Base-by-base conservation (phyloP, 371 early-diverging fungal species). In the Hamiltosporidium magnivora region DNA sequence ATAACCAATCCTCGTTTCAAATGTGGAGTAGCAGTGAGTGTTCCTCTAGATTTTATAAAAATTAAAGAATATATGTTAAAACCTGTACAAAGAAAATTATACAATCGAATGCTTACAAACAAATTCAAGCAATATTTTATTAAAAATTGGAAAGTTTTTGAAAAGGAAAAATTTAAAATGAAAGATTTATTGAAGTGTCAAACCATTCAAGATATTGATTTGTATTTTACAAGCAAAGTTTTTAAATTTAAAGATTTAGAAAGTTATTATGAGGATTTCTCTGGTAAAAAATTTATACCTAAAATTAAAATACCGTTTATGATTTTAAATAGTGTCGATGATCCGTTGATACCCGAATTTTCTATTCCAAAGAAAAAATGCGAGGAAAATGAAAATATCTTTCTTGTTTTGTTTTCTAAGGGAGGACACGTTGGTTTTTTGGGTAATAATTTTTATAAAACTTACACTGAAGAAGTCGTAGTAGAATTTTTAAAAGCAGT, bases 371-470 rank as follows among this genome's bases (percentile, higher is more conserved):
- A 68, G n/a, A 61, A 73, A 9, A 63, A 67, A 61, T 70, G 68
- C 42, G 41, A 65, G 14, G 58, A 66, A 36, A 80, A 78, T 61
- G 46, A 54, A 36, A 67, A 73, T 59, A 62, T 77, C 41, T 60
- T 79, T 25, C 54, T 80, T 0, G 64, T 70, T n/a, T 38, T 76
- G 37, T 54, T 67, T 9, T 63, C 69, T 43, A 61, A 59, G 14
- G 80, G 80, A 39, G 80, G 80, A 11, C 80, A 80, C 64, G 60
- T 80, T 44, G 80, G 80, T 53, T 75, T 80, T 3, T 14, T 54
- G 54, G 54, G 25, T 54, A 54, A 3, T 54, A 14, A 14, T 54
- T 54, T 54, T 54, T 2, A 54, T 11, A 11, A 3, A 14, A 14
- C 54, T 14, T 54, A 14, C n/a, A 14, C 25, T 14, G 54, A 54